Percentiles rank a stretch among this genome's conserved stretches.
Conservation (phyloP, 768 basidiomycete genomes). For the Boletus insuetus region DNA sequence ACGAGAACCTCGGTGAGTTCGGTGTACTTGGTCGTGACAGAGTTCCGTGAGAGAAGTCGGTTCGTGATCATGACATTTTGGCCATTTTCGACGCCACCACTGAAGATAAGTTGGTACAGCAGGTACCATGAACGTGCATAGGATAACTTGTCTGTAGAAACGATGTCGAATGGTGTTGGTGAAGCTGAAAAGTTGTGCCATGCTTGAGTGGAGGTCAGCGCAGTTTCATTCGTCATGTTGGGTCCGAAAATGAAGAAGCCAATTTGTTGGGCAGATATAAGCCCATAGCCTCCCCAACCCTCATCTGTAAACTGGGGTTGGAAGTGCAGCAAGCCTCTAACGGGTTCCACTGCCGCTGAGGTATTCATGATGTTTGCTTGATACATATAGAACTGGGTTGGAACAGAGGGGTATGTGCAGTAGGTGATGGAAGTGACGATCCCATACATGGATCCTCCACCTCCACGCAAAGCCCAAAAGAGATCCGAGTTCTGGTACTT, state of each 20-base stretch:
- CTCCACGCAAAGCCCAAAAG: slow-evolving; percentile 55
- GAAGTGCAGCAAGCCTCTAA: slow-evolving; percentile 35
- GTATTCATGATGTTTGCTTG: slow-evolving; percentile 33
- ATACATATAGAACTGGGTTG: slow-evolving; percentile 31
- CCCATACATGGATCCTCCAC: slow-evolving; percentile 50
- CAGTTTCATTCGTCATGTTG: slow-evolving; percentile 36
- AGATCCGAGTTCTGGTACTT: slow-evolving; percentile 42
- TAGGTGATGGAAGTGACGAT: slow-evolving; percentile 50
- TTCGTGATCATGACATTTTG: slow-evolving; percentile 1
- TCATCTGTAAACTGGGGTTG: slow-evolving; percentile 38
- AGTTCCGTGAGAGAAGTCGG: slow-evolving; percentile 12
- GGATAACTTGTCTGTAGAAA: neutral
- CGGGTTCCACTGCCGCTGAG: slow-evolving; percentile 27
- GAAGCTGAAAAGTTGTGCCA: slow-evolving; percentile 30
- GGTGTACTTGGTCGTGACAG: neutral
- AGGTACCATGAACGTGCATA: slow-evolving; percentile 6
- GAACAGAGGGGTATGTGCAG: slow-evolving; percentile 38
- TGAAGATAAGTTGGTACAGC: neutral
- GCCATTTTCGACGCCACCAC: neutral
- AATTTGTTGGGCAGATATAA: neutral
- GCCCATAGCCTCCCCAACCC: slow-evolving; percentile 42
- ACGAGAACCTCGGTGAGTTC: slow-evolving; percentile 8
- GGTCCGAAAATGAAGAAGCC: slow-evolving; percentile 30
- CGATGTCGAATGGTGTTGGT: slow-evolving; percentile 5
- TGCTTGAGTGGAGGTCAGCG: slow-evolving; percentile 34